Evolutionary conservation across 2,329 filamentous ascomycete genomes (phyloP), one percentile per base, ranked within the genome.

Genomic region (Neofusicoccum laricinum): DNA sequence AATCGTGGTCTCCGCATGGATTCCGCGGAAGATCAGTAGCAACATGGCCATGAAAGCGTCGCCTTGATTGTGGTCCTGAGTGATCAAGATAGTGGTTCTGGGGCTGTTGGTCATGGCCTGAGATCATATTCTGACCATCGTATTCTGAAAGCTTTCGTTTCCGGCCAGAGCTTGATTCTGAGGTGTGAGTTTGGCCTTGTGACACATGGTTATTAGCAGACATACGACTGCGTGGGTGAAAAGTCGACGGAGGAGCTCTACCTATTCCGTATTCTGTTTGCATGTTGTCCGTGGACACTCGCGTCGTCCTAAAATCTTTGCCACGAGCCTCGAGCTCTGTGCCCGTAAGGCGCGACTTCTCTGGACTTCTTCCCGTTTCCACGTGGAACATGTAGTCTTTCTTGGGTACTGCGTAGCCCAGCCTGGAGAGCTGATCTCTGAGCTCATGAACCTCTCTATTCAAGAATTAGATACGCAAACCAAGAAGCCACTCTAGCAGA

Each of bases 401-500:
- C 40, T 41, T 41, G 1, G 66, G 62, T 7, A 66, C 49, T 2
- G 41, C 58, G 21, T 67, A 67, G 1, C 67, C 66, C 1, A 67
- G 46, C 17, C 32, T 25, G 5, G 30, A 19, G 2, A 67, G 64
- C 51, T 68, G 61, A 5, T 41, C 38, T 57, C 64, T 50, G 4
- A 67, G 49, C 11, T 34, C 6, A 3, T 63, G 46, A 12, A 65
- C 64, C 19, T 66, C 66, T 36, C 66, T 66, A 14, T 14, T 6
- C 15, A 30, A 30, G 6, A 30, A 30, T 32, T 64, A 21, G 65
- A 46, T n/a, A 19, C 15, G 10, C 2, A 12, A 6, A 19, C 8
- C 21, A 2, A 36, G 25, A 36, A 5, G 25, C 4, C 2, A 1
- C 15, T 8, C 6, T 14, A 11, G 10, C 12, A 11, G 36, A 61